phyloP scores from a whole-genome alignment of 2,329 filamentous ascomycete species.

The Colletotrichum neosansevieriae region DNA sequence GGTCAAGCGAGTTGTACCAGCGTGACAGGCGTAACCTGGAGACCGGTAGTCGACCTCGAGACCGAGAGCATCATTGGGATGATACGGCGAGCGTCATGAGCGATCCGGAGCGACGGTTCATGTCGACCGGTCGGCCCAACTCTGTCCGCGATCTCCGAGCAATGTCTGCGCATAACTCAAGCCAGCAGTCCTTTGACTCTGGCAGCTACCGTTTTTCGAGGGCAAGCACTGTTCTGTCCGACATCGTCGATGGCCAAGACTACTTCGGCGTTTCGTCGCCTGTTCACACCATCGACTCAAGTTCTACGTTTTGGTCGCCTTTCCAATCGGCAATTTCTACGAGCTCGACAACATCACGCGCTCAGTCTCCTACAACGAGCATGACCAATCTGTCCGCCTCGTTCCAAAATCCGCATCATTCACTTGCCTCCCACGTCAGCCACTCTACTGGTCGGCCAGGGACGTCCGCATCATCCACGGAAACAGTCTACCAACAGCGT shows the following conservation, averaged over 20 bases:
- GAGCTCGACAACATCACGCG: constrained; percentile 68
- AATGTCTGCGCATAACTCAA: constrained; percentile 71
- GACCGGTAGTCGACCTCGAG: constrained; percentile 53
- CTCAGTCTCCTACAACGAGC: constrained; percentile 73
- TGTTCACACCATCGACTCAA: constrained; percentile 78
- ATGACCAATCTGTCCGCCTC: constrained; percentile 67
- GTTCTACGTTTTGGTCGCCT: constrained; percentile 89
- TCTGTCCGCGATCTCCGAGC: constrained; percentile 69
- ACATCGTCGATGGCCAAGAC: constrained; percentile 77
- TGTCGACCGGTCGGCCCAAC: constrained; percentile 58
- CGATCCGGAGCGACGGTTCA: constrained; percentile 64
- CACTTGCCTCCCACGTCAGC: constrained; percentile 59
- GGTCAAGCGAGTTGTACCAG: constrained; percentile 90
- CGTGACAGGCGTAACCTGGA: constrained; percentile 77
- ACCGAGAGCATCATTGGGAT: constrained; percentile 63
- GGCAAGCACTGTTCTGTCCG: constrained; percentile 69
- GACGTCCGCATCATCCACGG: constrained; percentile 75
- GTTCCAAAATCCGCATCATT: constrained; percentile 58
- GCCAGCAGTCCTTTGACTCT: constrained; percentile 78
- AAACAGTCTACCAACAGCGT: constrained; percentile 73
- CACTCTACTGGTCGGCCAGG: constrained; percentile 68
- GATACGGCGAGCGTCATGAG: constrained; percentile 67
- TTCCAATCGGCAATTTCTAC: constrained; percentile 78
- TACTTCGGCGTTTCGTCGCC: constrained; percentile 78
- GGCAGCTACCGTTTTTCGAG: constrained; percentile 72